Evolutionary conservation across 2,329 filamentous ascomycete genomes (phyloP), one percentile per base, ranked within the genome.

Genomic region (Purpureocillium lavendulum): DNA sequence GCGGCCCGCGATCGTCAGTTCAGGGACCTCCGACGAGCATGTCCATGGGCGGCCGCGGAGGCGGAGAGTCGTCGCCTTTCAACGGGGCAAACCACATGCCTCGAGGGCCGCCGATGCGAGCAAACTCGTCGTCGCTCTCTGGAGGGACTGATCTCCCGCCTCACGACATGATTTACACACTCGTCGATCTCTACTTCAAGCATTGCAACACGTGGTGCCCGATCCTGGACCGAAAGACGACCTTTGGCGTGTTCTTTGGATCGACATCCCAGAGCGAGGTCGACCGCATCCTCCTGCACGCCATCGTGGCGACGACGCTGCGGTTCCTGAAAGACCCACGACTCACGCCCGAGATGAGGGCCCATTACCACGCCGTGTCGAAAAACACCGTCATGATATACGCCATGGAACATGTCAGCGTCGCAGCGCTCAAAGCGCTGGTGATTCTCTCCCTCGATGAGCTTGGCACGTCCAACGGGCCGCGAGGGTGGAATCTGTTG

Each of bases 171-270:
- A 55, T 79, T 4, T 80, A 78, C 43, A 72, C 70, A 3, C 59
- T 80, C 2, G 73, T 77, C 13, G 75, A 79, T 44, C 59, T 80
- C 7, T 80, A 76, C 56, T 80, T 80, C 61, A 77, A 77, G 48
- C 75, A 80, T 52, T 73, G 77, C 52, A 79, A 79, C 47, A 75
- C 75, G 0, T 80, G 76, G 76, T 67, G 64, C 36, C 65, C 65
- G 0, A 66, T 68, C 11, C 57, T 68, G 10, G 64, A 68, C 33
- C 58, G 65, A 7, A 66, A 67, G 40, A 61, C 64, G 0, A 66
- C 61, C 12, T 60, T 66, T 49, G 49, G 56, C 2, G 53, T 49
- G 15, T 60, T 68, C 40, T 67, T 67, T 30, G 62, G 62, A 2
- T 61, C 63, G 7, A 64, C 62, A 1, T 60, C 59, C 0, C 45